Base-by-base conservation (phyloP, 2,329 filamentous ascomycete genomes). In the Exophiala viscosa region DNA sequence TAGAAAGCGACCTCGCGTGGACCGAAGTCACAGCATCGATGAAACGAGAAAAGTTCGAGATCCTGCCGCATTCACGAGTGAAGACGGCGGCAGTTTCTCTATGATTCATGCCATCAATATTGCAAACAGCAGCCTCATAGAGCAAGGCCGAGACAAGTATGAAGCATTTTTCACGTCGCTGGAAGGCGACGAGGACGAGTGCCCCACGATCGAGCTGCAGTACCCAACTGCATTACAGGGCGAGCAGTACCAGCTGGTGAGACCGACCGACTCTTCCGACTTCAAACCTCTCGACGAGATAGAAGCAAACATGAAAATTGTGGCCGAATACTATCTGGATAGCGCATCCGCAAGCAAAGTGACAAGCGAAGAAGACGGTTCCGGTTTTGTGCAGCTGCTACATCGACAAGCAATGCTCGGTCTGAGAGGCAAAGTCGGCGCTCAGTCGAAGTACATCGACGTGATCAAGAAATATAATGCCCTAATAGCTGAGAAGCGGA, bases 401-500 rank as follows among this genome's bases (percentile, higher is more conserved):
- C 86, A 88, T 62, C 84, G 87, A 60, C 87, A 90, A 9, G 80
- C 84, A 55, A 82, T 82, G 62, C 81, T 83, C 42, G 83, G 84
- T 57, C 83, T 85, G 14, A 52, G 48, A 35, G 49, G 53, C n/a
- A 44, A 52, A 13, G 53, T 56, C 35, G 61, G 59, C 8, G 59
- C 59, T 43, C 77, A 83, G 55, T 75, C 83, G 39, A 85, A 87
- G 14, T 96, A 95, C 71, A 83, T 84, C 59, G 73, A 81, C 40
- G 85, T 87, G 2, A 75, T 99, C 20, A 71, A 79, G 45, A 83
- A 86, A 49, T 96, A 93, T 77, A 97, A 97, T 71, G 72, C 77
- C 48, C 76, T 82, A 23, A 76, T 97, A 35, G 73, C 79, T 18
- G 73, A 75, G 17, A 76, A 90, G 28, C 79, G 90, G 15, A 75